Base-by-base conservation (phyloP, 805 yeast genomes). In the Monosporozyma unispora region DNA sequence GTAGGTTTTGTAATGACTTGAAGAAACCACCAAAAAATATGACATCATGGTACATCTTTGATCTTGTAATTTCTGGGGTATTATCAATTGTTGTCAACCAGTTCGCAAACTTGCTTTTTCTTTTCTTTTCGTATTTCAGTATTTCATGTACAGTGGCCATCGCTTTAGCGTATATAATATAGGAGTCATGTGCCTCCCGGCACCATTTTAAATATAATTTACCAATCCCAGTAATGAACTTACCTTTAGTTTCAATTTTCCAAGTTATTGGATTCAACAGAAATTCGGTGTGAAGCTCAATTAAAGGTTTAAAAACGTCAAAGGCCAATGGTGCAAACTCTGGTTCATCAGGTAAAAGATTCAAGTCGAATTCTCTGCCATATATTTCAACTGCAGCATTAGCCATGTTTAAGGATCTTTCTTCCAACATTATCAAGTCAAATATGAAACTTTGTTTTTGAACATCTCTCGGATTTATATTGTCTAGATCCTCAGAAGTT, bases 371-470 rank as follows among this genome's bases (percentile, higher is more conserved):
- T 12, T 63, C 60, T 46, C 64, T 63, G 1, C 84, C 82, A 52
- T 76, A 80, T 7, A 77, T 76, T 33, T 77, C 77, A 3, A 84
- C 70, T 48, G 86, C 82, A 3, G 83, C 78, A 52, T 75, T 73
- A 2, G 89, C 82, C 58, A 87, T 75, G 45, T 78, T 80, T 22
- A 86, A 75, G 47, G 83, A 84, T 16, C 79, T 75, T 57, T 83
- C 87, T 55, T 87, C 95, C 44, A 80, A 76, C 49, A 80, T 72
- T 27, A 87, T 78, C 45, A 87, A 68, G 60, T 87, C 96, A 65
- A 84, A 88, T 3, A 86, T 75, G 50, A 82, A 80, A 49, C 87
- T 82, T 61, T 87, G 96, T 35, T 80, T 73, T 57, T 79, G 79
- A n/a, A 80, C 71, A 48, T 79, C 78, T 10, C 66, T 63, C 10